Evolutionary conservation across 352 stramenopile genomes (phyloP).

Genomic region (Globisporangium echinulatum): DNA sequence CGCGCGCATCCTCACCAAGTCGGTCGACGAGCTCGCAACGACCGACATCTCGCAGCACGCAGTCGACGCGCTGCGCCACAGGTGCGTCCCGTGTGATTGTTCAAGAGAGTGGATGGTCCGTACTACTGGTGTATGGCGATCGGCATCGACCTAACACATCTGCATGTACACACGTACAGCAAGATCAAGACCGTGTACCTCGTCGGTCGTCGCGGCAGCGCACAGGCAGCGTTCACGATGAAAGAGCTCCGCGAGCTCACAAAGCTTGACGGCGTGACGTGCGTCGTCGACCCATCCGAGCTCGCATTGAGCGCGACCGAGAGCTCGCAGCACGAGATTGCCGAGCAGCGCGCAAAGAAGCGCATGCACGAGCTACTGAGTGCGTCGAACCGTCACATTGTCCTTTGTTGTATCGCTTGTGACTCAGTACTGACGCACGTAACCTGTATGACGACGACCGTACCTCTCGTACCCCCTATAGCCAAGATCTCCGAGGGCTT

Average conservation of each 20-base stretch:
- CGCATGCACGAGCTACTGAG: slow-evolving; percentile 78
- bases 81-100: slow-evolving; percentile 10
- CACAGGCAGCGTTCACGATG: slow-evolving; percentile 97
- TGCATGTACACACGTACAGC: slow-evolving; percentile 13
- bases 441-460: too few species aligned
- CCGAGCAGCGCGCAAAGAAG: slow-evolving; percentile 72
- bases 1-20: slow-evolving; percentile 93
- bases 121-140: neutral
- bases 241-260: slow-evolving; percentile 93
- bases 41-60: slow-evolving; percentile 92
- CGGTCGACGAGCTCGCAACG: slow-evolving; percentile 71
- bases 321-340: slow-evolving; percentile 85
- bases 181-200: slow-evolving; percentile 86
- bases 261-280: slow-evolving; percentile 70
- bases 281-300: slow-evolving; percentile 85
- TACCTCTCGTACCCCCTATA: neutral
- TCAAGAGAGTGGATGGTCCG: neutral
- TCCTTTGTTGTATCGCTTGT: neutral
- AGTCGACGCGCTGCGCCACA: slow-evolving; percentile 75
- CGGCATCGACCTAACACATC: neutral
- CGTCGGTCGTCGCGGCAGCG: slow-evolving; percentile 90
- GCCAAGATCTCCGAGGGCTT: slow-evolving; percentile 45
- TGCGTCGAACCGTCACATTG: slow-evolving; percentile 6
- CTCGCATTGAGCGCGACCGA: slow-evolving; percentile 81
- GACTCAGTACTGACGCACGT: neutral